These are phyloP conservation scores for Cucurbita argyrosperma DNA, from an alignment of 306 rosid genomes.

Conservation along the genomic window DNA sequence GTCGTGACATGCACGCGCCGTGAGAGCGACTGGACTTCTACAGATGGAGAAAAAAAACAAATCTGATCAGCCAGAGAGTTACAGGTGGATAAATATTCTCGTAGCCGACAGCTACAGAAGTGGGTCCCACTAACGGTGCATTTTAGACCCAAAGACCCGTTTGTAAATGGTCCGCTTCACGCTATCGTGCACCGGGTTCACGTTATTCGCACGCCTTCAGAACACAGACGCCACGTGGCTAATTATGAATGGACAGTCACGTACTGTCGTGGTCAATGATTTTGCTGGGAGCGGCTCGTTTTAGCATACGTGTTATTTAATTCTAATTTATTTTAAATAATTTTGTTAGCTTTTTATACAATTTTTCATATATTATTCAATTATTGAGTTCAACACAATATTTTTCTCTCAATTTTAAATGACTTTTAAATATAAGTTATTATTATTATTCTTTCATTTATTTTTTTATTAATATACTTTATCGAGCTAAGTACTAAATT, in stretches of 20 bases:
- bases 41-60: neutral
- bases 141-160: neutral
- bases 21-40: neutral
- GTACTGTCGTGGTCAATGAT: neutral
- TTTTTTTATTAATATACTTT: no score
- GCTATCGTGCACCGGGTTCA: neutral
- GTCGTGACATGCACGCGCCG: neutral
- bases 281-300: neutral
- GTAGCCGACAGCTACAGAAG: neutral
- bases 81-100: neutral
- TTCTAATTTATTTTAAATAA: no score
- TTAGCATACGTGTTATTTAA: neutral
- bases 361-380: neutral
- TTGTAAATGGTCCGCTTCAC: neutral
- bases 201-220: neutral
- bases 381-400: neutral
- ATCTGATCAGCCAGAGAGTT: neutral
- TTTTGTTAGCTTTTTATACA: neutral
- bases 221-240: neutral
- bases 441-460: no score
- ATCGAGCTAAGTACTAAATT: no score
- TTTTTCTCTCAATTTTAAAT: no score
- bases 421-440: no score
- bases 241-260: neutral
- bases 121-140: neutral